Base-by-base conservation (phyloP, 768 basidiomycete species). In the Termitomyces sp. region DNA sequence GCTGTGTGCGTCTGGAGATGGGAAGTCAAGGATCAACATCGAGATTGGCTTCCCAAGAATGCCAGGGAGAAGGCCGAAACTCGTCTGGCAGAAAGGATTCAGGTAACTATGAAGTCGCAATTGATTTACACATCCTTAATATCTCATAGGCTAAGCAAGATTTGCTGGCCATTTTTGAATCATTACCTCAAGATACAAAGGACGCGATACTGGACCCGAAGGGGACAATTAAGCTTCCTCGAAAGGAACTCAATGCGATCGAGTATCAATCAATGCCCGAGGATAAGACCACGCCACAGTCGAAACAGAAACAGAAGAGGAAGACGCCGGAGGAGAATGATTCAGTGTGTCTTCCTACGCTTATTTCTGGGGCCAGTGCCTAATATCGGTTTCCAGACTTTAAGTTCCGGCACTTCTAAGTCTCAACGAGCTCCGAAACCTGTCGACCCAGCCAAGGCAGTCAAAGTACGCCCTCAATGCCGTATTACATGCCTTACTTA, bases 1-100 rank as follows among this genome's bases (percentile, higher is more conserved):
- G 71, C 80, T n/a, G 70, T 90, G 34, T 85, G 80, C 58, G 72
- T 88, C 21, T 95, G 90, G 91, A 76, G 89, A 50, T 96, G 93
- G 93, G 93, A 96, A 66, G 84, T 89, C 11, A 82, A 81, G 62
- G 76, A 81, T 2, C 61, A 76, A 19, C 74, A 78, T 58, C 71
- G 72, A 55, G 75, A 80, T 54, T 87, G 85, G 80, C 66, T 93
- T 32, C 88, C 89, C 0, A 84, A 81, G 65, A 82, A 79, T 63
- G 76, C 77, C 12, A 73, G 74, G 58, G 84, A 87, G 58, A 89
- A 80, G 64, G 82, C 79, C 0, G 81, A 85, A 49, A 67, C 65
- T 9, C 77, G 93, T 62, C 68, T 76, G 9, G 72, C 75, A 22
- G 92, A 94, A 60, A 77, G 93, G 55, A 59, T 76, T 17, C 82